Evolutionary conservation across 192 early-diverging fungal species (phyloP).

Genomic region (Tieghemiomyces parasiticus): DNA sequence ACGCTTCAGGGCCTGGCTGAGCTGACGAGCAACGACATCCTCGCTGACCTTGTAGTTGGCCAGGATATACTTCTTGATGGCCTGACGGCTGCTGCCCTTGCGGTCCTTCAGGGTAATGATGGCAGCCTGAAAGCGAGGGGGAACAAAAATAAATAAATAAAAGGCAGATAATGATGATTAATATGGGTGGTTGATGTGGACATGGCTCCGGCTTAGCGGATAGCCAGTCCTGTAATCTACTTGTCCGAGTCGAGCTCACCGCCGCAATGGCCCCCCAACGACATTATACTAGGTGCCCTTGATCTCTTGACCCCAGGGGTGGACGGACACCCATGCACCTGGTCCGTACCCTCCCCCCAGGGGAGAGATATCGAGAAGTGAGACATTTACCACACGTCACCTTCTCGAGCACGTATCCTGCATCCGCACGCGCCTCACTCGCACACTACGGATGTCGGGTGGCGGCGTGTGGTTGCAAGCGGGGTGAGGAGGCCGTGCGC

Average conservation of each 20-base stretch:
- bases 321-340: too few species aligned
- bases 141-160: too few species aligned
- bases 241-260: too few species aligned
- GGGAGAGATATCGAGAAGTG: background rate
- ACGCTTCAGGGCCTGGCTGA: conserved; percentile 50
- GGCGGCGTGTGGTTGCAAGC: background rate
- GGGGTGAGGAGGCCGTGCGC: background rate
- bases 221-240: too few species aligned
- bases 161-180: too few species aligned
- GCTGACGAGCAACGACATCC: conserved; percentile 34
- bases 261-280: too few species aligned
- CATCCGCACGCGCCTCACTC: background rate
- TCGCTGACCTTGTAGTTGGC: conserved; percentile 47
- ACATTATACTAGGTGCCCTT: too few species aligned
- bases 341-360: too few species aligned
- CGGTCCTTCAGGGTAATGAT: conserved; percentile 49
- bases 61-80: conserved; percentile 66
- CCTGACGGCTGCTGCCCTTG: conserved; percentile 52
- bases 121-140: too few species aligned
- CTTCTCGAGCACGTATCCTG: background rate
- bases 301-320: too few species aligned
- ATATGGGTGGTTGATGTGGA: too few species aligned
- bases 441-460: background rate
- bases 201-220: too few species aligned
- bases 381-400: background rate